Conservation (phyloP, 2,329 filamentous ascomycete species). For the Cladophialophora exuberans region DNA sequence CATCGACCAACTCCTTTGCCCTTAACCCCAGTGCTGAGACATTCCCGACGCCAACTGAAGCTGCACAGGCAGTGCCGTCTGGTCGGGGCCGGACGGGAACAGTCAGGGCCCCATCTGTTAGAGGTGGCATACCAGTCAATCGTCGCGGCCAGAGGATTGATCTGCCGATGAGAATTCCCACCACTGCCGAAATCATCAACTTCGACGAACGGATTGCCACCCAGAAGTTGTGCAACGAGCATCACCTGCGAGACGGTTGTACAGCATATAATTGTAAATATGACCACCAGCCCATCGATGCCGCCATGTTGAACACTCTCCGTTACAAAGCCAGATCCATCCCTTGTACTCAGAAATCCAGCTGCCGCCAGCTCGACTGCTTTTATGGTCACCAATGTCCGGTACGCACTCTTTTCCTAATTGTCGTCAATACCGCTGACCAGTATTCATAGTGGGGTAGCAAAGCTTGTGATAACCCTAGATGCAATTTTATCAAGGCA, state of each 20-base stretch:
- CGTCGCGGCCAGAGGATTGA: conserved; percentile 53
- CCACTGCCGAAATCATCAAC: conserved; percentile 41
- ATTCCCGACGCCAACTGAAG: conserved; percentile 17
- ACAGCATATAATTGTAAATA: conserved; percentile 42
- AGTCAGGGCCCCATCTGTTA: conserved; percentile 11
- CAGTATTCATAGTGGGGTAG: conserved; percentile 22
- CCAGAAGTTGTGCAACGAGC: conserved; percentile 55
- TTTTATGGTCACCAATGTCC: conserved; percentile 48
- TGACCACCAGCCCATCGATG: conserved; percentile 51
- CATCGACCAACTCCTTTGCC: conserved; percentile 14
- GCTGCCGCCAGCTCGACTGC: conserved; percentile 50
- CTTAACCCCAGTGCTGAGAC: background rate
- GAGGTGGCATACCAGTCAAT: conserved; percentile 50
- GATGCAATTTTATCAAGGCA: conserved; percentile 26
- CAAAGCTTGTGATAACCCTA: conserved; percentile 24
- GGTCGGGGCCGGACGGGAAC: conserved; percentile 24
- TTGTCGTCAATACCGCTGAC: no score
- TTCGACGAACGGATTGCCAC: conserved; percentile 45
- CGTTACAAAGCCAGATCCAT: conserved; percentile 49
- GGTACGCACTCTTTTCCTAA: background rate
- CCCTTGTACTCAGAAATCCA: conserved; percentile 46
- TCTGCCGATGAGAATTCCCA: conserved; percentile 42
- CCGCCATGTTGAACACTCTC: conserved; percentile 45
- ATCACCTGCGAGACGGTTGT: conserved; percentile 44
- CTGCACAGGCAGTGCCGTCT: conserved; percentile 33